A percentile compares a stretch with the other conserved stretches of the same genome.
Evolutionary conservation across 2,329 filamentous ascomycete genomes (phyloP).

Genomic region (Emydomyces testavorans): DNA sequence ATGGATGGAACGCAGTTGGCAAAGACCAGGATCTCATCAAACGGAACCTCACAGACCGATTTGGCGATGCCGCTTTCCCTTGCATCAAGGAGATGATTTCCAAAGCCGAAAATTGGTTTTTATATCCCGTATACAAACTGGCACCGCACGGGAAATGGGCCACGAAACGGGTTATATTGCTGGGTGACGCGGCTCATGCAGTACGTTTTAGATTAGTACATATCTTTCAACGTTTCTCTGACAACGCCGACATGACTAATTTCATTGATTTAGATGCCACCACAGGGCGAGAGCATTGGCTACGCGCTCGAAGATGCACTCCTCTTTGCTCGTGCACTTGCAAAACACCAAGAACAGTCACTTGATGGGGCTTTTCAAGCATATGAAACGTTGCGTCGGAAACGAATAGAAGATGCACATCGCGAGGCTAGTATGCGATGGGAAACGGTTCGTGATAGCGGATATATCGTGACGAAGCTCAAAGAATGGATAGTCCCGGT

Average conservation of each 20-base stretch:
- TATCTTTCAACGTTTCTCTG: not conserved
- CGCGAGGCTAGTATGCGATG: constrained; percentile 9
- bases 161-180: constrained; percentile 29
- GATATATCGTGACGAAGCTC: constrained; percentile 9
- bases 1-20: constrained; percentile 15
- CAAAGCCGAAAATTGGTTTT: constrained; percentile 24
- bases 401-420: constrained; percentile 6
- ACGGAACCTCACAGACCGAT: constrained; percentile 27
- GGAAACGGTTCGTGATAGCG: constrained; percentile 8
- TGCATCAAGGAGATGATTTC: constrained; percentile 28
- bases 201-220: constrained; percentile 26
- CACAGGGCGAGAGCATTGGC: constrained; percentile 35
- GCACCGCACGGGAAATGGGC: constrained; percentile 29
- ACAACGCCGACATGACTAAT: not conserved
- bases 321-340: constrained; percentile 6
- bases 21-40: constrained; percentile 25
- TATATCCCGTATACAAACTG: constrained; percentile 29
- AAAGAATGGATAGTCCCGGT: constrained; percentile 7
- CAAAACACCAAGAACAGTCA: not conserved
- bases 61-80: constrained; percentile 25
- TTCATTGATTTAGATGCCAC: constrained; percentile 30
- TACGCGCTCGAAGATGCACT: constrained; percentile 36
- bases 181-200: constrained; percentile 38
- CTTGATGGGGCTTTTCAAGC: constrained; percentile 3
- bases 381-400: constrained; percentile 8